Conservation (phyloP, 1,284 basidiomycete genomes). For the Cystobasidium sp. region DNA sequence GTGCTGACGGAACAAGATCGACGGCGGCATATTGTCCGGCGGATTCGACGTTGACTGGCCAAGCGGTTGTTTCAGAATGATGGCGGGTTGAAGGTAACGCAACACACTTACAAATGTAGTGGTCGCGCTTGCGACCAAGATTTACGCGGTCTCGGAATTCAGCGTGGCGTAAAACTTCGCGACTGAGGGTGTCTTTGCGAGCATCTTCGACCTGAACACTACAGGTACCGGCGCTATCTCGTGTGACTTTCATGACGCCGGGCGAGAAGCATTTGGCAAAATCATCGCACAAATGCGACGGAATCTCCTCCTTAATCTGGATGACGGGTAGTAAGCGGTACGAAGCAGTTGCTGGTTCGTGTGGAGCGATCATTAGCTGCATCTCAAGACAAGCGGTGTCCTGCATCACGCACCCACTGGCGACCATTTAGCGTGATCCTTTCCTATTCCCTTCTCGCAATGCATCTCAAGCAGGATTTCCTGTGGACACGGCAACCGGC, state of each 20-base stretch:
- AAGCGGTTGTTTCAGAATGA: constrained; percentile 9
- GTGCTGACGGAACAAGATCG: constrained; percentile 79
- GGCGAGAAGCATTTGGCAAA: constrained; percentile 87
- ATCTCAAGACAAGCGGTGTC: background rate
- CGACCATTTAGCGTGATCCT: constrained; percentile 95
- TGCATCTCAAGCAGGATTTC: constrained; percentile 83
- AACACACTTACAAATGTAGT: constrained; percentile 79
- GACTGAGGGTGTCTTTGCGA: constrained; percentile 85
- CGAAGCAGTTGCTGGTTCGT: constrained; percentile 77
- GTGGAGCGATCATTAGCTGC: background rate
- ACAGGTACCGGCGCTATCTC: constrained; percentile 67
- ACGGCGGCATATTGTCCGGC: constrained; percentile 86
- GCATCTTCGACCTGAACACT: constrained; percentile 65
- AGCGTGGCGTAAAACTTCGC: constrained; percentile 88
- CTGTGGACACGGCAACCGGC: constrained; percentile 58
- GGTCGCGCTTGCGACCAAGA: constrained; percentile 84
- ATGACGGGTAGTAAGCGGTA: constrained; percentile 92
- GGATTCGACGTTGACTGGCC: constrained; percentile 82
- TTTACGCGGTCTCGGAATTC: constrained; percentile 87
- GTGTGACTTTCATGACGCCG: constrained; percentile 77
- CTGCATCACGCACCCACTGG: constrained; percentile 78
- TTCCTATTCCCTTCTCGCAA: constrained; percentile 91
- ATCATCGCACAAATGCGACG: constrained; percentile 67
- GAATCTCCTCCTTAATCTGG: constrained; percentile 72
- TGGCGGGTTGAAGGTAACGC: background rate